A percentile compares a stretch with the other conserved stretches of the same genome.
Conservation (phyloP, 495 filamentous ascomycete genomes). For the Jackrogersella multiformis region DNA sequence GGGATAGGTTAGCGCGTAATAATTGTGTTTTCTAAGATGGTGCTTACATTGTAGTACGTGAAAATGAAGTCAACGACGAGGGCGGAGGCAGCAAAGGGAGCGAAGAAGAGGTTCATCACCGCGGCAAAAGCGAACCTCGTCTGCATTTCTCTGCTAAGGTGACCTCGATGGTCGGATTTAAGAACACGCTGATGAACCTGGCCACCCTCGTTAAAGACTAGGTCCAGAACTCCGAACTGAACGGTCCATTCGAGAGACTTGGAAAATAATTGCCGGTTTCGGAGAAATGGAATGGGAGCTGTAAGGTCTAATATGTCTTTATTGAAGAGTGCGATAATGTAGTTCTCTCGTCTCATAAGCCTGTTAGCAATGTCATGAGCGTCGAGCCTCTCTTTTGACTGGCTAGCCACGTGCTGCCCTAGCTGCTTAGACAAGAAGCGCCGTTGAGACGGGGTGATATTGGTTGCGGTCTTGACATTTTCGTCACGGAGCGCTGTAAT, state of each 20-base stretch:
- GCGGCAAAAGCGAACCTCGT: conserved; percentile 82
- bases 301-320: conserved; percentile 92
- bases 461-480: conserved; percentile 82
- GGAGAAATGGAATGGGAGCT: conserved; percentile 83
- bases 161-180: conserved; percentile 78
- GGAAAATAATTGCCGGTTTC: conserved; percentile 80
- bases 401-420: conserved; percentile 63
- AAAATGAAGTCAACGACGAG: conserved; percentile 89
- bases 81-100: conserved; percentile 84
- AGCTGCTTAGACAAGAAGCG: conserved; percentile 64
- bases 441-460: conserved; percentile 61
- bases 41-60: conserved; percentile 82
- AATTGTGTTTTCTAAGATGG: neutral
- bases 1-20: conserved; percentile 13
- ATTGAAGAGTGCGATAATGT: conserved; percentile 94
- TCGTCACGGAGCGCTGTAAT: conserved; percentile 87
- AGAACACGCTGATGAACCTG: conserved; percentile 86
- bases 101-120: conserved; percentile 83
- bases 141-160: conserved; percentile 78
- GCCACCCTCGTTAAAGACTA: conserved; percentile 87
- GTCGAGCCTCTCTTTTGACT: conserved; percentile 95
- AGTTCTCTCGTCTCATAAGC: conserved; percentile 96
- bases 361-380: conserved; percentile 97
- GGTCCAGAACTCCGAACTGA: conserved; percentile 87
- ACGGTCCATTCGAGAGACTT: conserved; percentile 87